Evolutionary conservation across 2,329 filamentous ascomycete genomes (phyloP), one percentile per base, ranked within the genome.

Genomic region (Phialophora chinensis): DNA sequence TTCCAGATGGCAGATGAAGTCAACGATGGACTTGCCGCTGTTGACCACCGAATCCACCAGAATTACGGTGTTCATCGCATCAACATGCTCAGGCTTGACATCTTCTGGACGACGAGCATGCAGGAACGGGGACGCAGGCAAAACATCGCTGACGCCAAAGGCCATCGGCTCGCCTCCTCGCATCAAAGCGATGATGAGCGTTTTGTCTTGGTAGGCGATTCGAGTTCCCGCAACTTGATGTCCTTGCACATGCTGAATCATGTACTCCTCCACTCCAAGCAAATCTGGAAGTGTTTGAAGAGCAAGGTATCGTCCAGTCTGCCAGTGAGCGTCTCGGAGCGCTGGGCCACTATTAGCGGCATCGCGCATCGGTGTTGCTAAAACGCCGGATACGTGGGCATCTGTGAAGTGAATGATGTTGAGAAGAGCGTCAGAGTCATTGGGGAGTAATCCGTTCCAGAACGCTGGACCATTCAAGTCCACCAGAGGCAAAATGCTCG

Each of bases 101-200:
- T 56, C 54, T 1, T 56, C 31, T 1, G 54, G 8, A 3, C 4
- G 1, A 7, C 20, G 4, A 3, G 54, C 54, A 12, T 56, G 54
- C 10, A 56, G 56, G 60, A 88, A 86, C 72, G 77, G 80, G 3
- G 86, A 85, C 0, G 64, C 65, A 0, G 83, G 83, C 4, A 90
- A 82, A 0, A 77, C 83, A 0, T 86, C 79, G 69, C 75, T 85
- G 54, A 90, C 78, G 0, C 87, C 87, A 1, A 83, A 74, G 0
- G 87, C 87, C 84, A 90, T 86, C 0, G 86, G 80, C 68, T 88
- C 86, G 8, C 87, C 87, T 1, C 84, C 86, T 8, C 86, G 84
- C 86, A 90, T 89, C n/a, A 89, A 68, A 0, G 86, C 79, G 0
- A 89, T 76, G 55, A 90, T 88, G 0, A 79, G 65, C 0, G 85